Evolutionary conservation across 768 basidiomycete genomes (phyloP).

Genomic region (Podaxis mareebaensis): DNA sequence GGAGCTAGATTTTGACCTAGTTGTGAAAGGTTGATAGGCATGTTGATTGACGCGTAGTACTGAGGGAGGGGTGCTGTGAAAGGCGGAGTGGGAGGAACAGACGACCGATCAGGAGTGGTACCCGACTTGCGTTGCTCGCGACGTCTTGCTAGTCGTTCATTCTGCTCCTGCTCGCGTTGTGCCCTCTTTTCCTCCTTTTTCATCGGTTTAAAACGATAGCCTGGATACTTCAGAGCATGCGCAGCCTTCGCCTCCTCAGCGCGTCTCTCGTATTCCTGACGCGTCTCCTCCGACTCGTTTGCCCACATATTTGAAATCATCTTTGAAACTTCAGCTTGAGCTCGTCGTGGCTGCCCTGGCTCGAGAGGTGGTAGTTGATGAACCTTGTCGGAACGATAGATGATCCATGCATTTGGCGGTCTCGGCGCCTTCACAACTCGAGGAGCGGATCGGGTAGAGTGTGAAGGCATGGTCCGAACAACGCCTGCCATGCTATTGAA

Average conservation of each 20-base stretch:
- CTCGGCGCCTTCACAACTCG: slow-evolving; percentile 47
- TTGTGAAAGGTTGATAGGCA: slow-evolving; percentile 18
- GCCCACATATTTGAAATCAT: slow-evolving; percentile 67
- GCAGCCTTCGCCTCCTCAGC: slow-evolving; percentile 55
- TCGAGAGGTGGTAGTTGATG: slow-evolving; percentile 38
- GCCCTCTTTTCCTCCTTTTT: slow-evolving; percentile 53
- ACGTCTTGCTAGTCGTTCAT: slow-evolving; percentile 26
- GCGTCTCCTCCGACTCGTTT: slow-evolving; percentile 47
- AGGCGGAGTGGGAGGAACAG: slow-evolving; percentile 18
- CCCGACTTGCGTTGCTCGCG: slow-evolving; percentile 17
- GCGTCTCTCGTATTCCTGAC: slow-evolving; percentile 48
- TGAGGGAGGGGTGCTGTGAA: slow-evolving; percentile 17
- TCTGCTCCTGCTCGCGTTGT: slow-evolving; percentile 40
- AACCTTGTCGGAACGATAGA: slow-evolving; percentile 69
- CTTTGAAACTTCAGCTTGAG: slow-evolving; percentile 68
- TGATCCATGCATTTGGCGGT: slow-evolving; percentile 82
- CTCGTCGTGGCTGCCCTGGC: slow-evolving; percentile 35
- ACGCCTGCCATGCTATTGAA: slow-evolving; percentile 9
- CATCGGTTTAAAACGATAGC: slow-evolving; percentile 57
- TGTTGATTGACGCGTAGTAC: slow-evolving; percentile 17
- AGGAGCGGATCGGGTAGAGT: slow-evolving; percentile 8
- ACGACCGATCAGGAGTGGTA: slow-evolving; percentile 17
- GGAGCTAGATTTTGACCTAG: slow-evolving; percentile 4
- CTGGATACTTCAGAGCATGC: slow-evolving; percentile 52
- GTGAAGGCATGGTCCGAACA: slow-evolving; percentile 18